These are phyloP conservation scores for Antrodiella citrinella DNA, from an alignment of 768 basidiomycete genomes.

Conservation along the genomic window DNA sequence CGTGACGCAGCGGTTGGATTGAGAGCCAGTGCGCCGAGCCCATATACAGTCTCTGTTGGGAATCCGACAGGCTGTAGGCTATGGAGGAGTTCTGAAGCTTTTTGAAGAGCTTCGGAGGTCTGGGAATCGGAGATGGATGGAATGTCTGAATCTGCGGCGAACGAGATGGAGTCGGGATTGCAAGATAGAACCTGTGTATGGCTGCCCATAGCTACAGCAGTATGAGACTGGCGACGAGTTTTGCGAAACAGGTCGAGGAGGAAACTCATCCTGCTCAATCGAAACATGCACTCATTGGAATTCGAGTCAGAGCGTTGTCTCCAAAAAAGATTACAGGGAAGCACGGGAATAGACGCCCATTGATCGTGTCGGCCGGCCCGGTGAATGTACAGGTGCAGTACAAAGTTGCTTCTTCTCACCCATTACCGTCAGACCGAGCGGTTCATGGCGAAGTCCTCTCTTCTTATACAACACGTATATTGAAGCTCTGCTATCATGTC, in stretches of 20 bases:
- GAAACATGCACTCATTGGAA: not conserved
- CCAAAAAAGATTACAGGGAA: not conserved
- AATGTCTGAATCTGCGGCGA: constrained; percentile 32
- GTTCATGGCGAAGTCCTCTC: not conserved
- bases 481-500: not conserved
- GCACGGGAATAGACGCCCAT: not conserved
- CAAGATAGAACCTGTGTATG: constrained; percentile 45
- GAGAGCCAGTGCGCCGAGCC: constrained; percentile 84
- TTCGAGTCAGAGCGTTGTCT: not conserved
- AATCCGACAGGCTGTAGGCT: constrained; percentile 66
- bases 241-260: not conserved
- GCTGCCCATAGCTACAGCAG: constrained; percentile 12
- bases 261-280: not conserved
- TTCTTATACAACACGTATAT: not conserved
- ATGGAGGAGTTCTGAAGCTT: constrained; percentile 48
- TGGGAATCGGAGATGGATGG: constrained; percentile 43
- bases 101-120: constrained; percentile 44
- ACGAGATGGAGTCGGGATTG: constrained; percentile 54
- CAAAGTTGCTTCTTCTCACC: too few species aligned
- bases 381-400: too few species aligned
- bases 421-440: too few species aligned
- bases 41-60: constrained; percentile 98
- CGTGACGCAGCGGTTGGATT: constrained; percentile 50
- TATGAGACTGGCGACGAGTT: not conserved
- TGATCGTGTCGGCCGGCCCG: too few species aligned